Percentiles rank a stretch among this genome's conserved stretches.
phyloP scores from a whole-genome alignment of 164 flowering plant species.

The Berberis thunbergii region DNA sequence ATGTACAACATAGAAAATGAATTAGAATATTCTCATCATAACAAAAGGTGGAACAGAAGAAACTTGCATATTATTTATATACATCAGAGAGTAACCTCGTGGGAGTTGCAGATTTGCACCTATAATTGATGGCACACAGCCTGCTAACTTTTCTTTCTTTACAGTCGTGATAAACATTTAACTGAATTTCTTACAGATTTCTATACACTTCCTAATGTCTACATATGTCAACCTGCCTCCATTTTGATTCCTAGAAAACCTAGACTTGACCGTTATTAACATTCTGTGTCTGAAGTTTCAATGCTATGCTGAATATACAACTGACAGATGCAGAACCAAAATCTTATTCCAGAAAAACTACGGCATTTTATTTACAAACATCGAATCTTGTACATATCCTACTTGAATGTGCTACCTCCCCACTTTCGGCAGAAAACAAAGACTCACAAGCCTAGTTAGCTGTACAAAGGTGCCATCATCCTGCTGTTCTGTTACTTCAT shows the following conservation, averaged over 20 bases:
- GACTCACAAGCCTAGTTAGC: conserved; percentile 26
- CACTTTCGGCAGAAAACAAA: conserved; percentile 1
- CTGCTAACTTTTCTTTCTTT: neutral
- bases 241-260: neutral
- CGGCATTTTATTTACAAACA: conserved; percentile 10
- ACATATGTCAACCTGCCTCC: too few relatives aligned
- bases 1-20: too few relatives aligned
- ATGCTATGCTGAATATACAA: conserved; percentile 4
- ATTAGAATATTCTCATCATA: too few relatives aligned
- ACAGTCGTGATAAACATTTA: conserved; percentile 5
- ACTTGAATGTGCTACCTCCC: conserved; percentile 5
- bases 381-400: neutral
- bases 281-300: conserved; percentile 1
- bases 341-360: conserved; percentile 13
- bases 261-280: neutral
- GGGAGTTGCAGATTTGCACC: neutral
- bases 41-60: too few relatives aligned
- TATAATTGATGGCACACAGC: conserved; percentile 2
- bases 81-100: neutral
- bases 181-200: conserved; percentile 10
- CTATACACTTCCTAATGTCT: too few relatives aligned
- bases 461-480: conserved; percentile 27
- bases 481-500: neutral
- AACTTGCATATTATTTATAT: neutral
- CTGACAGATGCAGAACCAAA: conserved; percentile 7